phyloP scores from a whole-genome alignment of 768 basidiomycete genomes.

The Holtermannia corniformis region DNA sequence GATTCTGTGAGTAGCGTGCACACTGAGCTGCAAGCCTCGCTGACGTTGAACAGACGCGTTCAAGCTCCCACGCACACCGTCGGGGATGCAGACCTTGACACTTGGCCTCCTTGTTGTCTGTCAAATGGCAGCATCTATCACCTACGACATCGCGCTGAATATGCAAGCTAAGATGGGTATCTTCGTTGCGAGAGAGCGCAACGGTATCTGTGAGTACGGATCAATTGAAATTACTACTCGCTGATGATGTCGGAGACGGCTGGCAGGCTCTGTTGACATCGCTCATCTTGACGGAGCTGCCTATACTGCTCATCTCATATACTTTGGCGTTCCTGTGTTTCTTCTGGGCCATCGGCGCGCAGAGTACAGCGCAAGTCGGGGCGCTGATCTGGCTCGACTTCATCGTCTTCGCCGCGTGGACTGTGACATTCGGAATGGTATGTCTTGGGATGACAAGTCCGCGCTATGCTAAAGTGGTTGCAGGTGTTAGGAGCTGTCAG shows the following conservation, averaged over 20 bases:
- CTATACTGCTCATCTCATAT: neutral
- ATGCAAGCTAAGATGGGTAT: neutral
- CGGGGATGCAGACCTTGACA: neutral
- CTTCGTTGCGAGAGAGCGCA: neutral
- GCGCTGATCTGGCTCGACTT: slow-evolving; percentile 20
- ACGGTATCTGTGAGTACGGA: neutral
- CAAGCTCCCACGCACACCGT: neutral
- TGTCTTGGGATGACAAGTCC: neutral
- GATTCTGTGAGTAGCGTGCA: neutral
- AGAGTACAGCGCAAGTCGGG: neutral
- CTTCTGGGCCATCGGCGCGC: slow-evolving; percentile 2
- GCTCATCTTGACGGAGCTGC: neutral
- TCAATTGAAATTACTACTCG: no score
- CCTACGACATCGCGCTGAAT: slow-evolving; percentile 3
- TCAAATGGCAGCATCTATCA: slow-evolving; percentile 1
- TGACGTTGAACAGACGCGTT: neutral
- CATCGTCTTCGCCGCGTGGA: slow-evolving; percentile 55
- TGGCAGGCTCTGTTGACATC: slow-evolving; percentile 8
- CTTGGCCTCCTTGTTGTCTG: slow-evolving; percentile 2
- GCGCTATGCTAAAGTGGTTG: neutral
- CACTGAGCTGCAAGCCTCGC: neutral
- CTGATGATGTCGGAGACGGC: neutral
- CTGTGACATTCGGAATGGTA: slow-evolving; percentile 32
- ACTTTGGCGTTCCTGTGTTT: neutral
- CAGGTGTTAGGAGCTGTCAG: neutral